Evolutionary conservation across 1,284 basidiomycete genomes (phyloP).

Genomic region (Ustilago loliicola): DNA sequence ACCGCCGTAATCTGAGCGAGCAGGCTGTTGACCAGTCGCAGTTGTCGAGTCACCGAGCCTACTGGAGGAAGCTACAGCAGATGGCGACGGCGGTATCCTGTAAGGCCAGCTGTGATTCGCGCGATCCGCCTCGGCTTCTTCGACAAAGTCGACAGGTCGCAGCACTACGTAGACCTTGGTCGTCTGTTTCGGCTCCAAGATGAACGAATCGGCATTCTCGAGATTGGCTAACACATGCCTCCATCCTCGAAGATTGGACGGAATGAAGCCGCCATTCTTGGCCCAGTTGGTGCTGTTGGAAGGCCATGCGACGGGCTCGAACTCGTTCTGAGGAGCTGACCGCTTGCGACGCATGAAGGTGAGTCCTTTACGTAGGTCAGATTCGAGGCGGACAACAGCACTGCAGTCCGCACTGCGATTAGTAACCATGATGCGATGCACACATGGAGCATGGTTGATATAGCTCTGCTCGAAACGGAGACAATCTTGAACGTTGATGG

Average conservation of each 20-base stretch:
- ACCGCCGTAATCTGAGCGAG: constrained; percentile 14
- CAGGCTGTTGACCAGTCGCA: constrained; percentile 5
- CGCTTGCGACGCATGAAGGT: constrained; percentile 60
- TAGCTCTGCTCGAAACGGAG: constrained; percentile 57
- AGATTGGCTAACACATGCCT: constrained; percentile 66
- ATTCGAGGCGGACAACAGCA: constrained; percentile 58
- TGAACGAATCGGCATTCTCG: constrained; percentile 57
- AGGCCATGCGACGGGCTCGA: constrained; percentile 53
- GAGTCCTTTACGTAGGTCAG: constrained; percentile 55
- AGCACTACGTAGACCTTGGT: constrained; percentile 61
- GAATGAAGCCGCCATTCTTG: constrained; percentile 57
- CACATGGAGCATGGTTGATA: constrained; percentile 63
- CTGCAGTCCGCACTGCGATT: constrained; percentile 44
- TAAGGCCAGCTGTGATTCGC: constrained; percentile 25
- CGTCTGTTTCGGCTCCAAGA: constrained; percentile 52
- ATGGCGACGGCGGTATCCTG: constrained; percentile 27
- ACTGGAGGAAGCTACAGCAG: constrained; percentile 13
- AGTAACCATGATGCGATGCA: constrained; percentile 49
- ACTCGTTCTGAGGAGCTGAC: constrained; percentile 42
- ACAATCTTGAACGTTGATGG: constrained; percentile 40
- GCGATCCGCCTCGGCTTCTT: constrained; percentile 40
- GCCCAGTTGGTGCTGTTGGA: constrained; percentile 65
- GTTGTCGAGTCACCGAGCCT: constrained; percentile 18
- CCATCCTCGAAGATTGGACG: constrained; percentile 60
- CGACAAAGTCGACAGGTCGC: constrained; percentile 51